These are phyloP conservation scores for Penicillium waksmanii DNA, from an alignment of 495 filamentous ascomycete genomes.

Conservation along the genomic window DNA sequence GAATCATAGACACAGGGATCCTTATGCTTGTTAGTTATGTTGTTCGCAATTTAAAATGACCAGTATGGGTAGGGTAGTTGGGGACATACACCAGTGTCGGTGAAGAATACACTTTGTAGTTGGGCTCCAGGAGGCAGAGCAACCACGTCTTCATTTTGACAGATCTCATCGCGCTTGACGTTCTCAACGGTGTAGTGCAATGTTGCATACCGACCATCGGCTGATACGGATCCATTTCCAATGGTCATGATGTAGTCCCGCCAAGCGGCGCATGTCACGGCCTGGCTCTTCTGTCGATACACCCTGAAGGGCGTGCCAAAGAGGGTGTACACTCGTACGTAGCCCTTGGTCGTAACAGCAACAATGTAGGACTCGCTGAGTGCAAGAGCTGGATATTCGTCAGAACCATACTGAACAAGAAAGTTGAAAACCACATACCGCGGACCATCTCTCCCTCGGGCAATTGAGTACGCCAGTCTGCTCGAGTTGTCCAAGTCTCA, in stretches of 20 bases:
- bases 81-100: conserved; percentile 72
- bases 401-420: not conserved
- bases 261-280: conserved; percentile 91
- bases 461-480: conserved; percentile 86
- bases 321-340: conserved; percentile 89
- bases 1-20: conserved; percentile 95
- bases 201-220: conserved; percentile 68
- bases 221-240: conserved; percentile 84
- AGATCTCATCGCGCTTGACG: conserved; percentile 88
- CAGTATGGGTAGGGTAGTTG: not conserved
- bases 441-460: conserved; percentile 79
- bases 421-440: conserved; percentile 34
- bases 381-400: conserved; percentile 67
- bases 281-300: conserved; percentile 89
- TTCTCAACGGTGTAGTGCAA: conserved; percentile 91
- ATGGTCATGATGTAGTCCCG: conserved; percentile 91
- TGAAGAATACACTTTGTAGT: conserved; percentile 86
- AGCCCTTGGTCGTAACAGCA: conserved; percentile 79
- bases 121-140: conserved; percentile 73
- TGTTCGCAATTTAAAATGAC: not conserved
- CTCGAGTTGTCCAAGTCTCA: conserved; percentile 90
- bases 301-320: conserved; percentile 88
- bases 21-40: conserved; percentile 40
- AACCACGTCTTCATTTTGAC: conserved; percentile 89
- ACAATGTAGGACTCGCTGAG: conserved; percentile 89